Base-by-base conservation (phyloP, 169 alveolate species). In the Plasmodium adleri region DNA sequence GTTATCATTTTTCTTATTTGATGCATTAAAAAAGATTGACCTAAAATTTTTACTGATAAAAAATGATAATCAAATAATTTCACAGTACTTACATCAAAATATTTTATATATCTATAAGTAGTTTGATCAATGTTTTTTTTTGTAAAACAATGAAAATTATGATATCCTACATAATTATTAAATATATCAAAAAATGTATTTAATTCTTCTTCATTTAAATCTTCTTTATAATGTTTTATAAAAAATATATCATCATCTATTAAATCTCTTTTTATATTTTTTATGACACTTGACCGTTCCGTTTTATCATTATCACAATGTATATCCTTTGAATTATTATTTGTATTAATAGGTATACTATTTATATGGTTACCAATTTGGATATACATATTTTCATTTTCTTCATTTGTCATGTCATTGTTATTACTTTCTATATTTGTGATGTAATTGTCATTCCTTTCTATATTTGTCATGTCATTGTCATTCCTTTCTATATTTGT, bases 1-100 rank as follows among this genome's bases (percentile, higher is more conserved):
- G 95, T 87, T 3, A 95, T 63, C 97, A 95, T 95, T 76, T 95
- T 95, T 80, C 97, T 90, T 20, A 95, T 95, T 87, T 95, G 97
- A 78, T 95, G 95, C 88, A 93, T 91, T 63, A 95, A 71, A 62
- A 95, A 95, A 56, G 97, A 95, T 75, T 95, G 97, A 3, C 97
- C 97, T 28, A 76, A 80, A 4, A 95, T 95, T 47, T 73, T 58
- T 26, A 95, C 85, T n/a, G 92, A 90, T 32, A 95, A 89, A 39
- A 92, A 86, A 22, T 88, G 72, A 26, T 62, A 54, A 52, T 62
- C 72, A 26, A 15, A 72, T 15, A 91, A 50, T 15, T 64, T 72
- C 3, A 63, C 91, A 32, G 74, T 28, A 28, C 92, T 74, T 8
- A 92, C 91, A 58, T 89, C 90, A 3, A 94, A 74, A 45, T 94